Percentiles rank a stretch among this genome's conserved stretches.
Conservation (phyloP, 352 stramenopile species). For the Globisporangium heterothallicum region DNA sequence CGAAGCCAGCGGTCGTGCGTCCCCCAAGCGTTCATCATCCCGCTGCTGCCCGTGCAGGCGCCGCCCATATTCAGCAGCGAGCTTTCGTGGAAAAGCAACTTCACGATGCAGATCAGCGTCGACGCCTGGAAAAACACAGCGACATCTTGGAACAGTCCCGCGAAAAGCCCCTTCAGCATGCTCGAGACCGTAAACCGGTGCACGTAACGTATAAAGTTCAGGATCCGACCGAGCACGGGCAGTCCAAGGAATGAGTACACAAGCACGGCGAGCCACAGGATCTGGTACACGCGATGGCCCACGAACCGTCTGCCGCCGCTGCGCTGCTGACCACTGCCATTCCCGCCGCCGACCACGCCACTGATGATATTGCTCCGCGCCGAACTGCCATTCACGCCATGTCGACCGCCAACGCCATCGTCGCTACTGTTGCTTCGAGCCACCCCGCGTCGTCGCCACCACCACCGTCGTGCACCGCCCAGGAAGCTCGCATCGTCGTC, state of each 20-base stretch:
- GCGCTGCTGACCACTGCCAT: background rate
- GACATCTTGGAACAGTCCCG: slow-evolving; percentile 48
- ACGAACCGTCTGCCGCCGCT: slow-evolving; percentile 12
- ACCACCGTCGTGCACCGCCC: slow-evolving; percentile 5
- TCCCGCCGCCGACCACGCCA: slow-evolving; percentile 11
- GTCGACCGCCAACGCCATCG: slow-evolving; percentile 23
- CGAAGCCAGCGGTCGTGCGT: slow-evolving; percentile 9
- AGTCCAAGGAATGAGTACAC: slow-evolving; percentile 66
- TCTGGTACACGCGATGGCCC: slow-evolving; percentile 46
- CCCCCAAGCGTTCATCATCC: background rate
- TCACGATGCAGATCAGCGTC: slow-evolving; percentile 63
- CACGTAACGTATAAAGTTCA: slow-evolving; percentile 56
- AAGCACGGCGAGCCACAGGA: slow-evolving; percentile 56
- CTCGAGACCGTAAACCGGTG: slow-evolving; percentile 41
- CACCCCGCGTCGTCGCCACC: slow-evolving; percentile 4
- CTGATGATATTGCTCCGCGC: slow-evolving; percentile 11
- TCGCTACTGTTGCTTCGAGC: slow-evolving; percentile 8
- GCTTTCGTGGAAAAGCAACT: slow-evolving; percentile 43
- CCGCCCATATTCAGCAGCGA: slow-evolving; percentile 6
- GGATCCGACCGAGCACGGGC: slow-evolving; percentile 49
- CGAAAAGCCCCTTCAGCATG: slow-evolving; percentile 43
- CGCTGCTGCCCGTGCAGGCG: background rate
- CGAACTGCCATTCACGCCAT: slow-evolving; percentile 7
- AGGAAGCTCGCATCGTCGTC: slow-evolving; percentile 20
- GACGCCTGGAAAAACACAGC: slow-evolving; percentile 58